These are phyloP conservation scores for Teratosphaeria gauchensis DNA, from an alignment of 2,329 filamentous ascomycete genomes.

Conservation along the genomic window DNA sequence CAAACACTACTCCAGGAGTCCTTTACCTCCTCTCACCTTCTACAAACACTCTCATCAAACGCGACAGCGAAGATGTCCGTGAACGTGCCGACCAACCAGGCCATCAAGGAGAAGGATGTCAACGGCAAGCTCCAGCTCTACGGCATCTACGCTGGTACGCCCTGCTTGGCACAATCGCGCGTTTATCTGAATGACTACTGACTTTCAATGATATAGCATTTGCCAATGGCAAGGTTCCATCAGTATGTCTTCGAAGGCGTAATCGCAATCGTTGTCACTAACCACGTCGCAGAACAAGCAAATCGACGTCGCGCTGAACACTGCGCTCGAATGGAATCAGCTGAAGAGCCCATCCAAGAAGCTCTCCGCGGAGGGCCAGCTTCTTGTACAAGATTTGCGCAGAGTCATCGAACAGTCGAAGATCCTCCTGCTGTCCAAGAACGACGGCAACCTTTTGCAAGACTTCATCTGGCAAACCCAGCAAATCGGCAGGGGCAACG, in stretches of 20 bases:
- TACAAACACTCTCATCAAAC: not conserved
- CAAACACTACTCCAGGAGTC: not conserved
- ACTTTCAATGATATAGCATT: constrained; percentile 51
- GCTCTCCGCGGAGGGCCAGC: constrained; percentile 72
- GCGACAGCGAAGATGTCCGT: constrained; percentile 34
- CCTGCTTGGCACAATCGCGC: not conserved
- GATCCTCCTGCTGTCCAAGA: constrained; percentile 79
- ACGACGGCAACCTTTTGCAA: constrained; percentile 85
- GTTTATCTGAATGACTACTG: constrained; percentile 2
- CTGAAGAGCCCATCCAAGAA: constrained; percentile 62
- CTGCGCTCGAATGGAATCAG: constrained; percentile 62
- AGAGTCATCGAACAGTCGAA: constrained; percentile 79
- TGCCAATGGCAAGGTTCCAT: constrained; percentile 79
- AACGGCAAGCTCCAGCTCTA: constrained; percentile 92
- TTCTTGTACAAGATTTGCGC: constrained; percentile 66
- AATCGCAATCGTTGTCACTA: not conserved
- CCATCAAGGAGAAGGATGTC: constrained; percentile 74
- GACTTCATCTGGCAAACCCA: constrained; percentile 96
- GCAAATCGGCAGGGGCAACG: constrained; percentile 55
- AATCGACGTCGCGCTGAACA: constrained; percentile 91
- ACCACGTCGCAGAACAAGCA: constrained; percentile 63
- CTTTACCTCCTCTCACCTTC: not conserved
- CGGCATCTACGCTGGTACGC: constrained; percentile 64
- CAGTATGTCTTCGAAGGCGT: constrained; percentile 45
- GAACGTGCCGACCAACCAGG: constrained; percentile 63